Base-by-base conservation (phyloP, 371 early-diverging fungal species). In the Apophysomyces variabilis region DNA sequence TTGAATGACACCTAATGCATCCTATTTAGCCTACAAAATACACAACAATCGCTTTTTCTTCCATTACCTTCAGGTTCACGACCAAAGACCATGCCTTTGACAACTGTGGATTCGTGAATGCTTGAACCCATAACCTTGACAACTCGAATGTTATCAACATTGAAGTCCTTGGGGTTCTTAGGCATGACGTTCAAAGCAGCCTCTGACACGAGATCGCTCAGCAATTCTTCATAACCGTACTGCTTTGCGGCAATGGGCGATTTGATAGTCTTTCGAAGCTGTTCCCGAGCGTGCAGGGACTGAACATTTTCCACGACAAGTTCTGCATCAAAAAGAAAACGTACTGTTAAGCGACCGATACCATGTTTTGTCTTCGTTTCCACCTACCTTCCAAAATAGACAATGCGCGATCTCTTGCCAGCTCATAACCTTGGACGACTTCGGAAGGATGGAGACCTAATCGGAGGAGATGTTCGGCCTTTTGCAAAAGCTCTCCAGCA, bases 51-150 rank as follows among this genome's bases (percentile, higher is more conserved):
- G 16, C 43, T 32, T 45, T 35, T 9, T 13, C 26, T 41, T 11
- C 21, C 36, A 37, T 57, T 74, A 78, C 94, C 94, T 79, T 95
- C 98, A 21, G 99, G 95, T 64, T 94, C 92, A 65, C 95, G 91
- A 21, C 97, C 95, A 79, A 99, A 96, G 39, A 99, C 98, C 99
- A 99, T 99, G 61, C 99, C 99, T 66, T 90, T 88, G 45, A 99
- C 92, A 43, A 98, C 95, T 61, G 86, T 82, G 61, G 97, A 93
- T 78, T 99, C 99, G 65, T 92, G 88, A 68, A 99, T 79, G 62
- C 88, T 88, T 41, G 97, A 97, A 72, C 97, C 98, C 80, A 96
- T 85, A 47, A 99, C 93, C 82, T 99, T 99, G 68, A 98, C 99
- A 57, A 98, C 95, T 45, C 99, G 95, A 46, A 98, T 87, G 71